A percentile compares a stretch with the other conserved stretches of the same genome.
Conservation (phyloP, 176 grass and related monocot species). For the Rhynchospora breviuscula region DNA sequence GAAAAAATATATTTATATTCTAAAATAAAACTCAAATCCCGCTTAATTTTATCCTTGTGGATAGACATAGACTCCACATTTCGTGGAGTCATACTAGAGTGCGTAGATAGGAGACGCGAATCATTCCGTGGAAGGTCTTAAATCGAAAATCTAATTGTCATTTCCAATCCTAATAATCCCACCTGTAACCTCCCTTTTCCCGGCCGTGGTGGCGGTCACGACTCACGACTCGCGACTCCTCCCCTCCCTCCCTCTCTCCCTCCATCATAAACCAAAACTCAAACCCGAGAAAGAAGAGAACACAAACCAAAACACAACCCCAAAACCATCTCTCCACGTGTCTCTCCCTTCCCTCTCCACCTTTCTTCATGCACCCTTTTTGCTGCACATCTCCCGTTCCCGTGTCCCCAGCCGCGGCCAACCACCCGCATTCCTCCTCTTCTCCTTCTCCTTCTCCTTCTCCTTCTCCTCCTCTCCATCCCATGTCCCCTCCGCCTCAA, state of each 20-base stretch:
- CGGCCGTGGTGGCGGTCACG: slow-evolving; percentile 10
- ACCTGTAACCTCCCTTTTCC: not conserved
- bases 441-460: slow-evolving; percentile 1
- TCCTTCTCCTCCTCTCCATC: not conserved
- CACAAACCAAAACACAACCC: not conserved
- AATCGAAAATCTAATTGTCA: not conserved
- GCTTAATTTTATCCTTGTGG: too few species aligned
- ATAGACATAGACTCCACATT: too few species aligned
- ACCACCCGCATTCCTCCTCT: slow-evolving; percentile 6
- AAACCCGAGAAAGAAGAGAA: too few species aligned
- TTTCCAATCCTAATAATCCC: not conserved
- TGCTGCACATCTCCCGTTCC: slow-evolving; percentile 77
- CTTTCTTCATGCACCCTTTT: slow-evolving; percentile 74
- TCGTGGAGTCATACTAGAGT: too few species aligned
- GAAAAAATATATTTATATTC: not conserved
- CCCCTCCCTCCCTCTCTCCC: not conserved
- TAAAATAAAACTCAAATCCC: not conserved
- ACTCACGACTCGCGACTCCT: not conserved
- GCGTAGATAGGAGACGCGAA: not conserved
- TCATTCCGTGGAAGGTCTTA: not conserved
- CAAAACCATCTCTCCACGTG: slow-evolving; percentile 10
- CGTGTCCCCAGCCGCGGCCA: slow-evolving; percentile 62
- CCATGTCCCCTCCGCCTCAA: slow-evolving; percentile 31
- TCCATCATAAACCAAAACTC: not conserved
- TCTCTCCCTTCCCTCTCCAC: not conserved